These are phyloP conservation scores for Coniochaeta sp. DNA, from an alignment of 2,329 filamentous ascomycete species.

Conservation along the genomic window DNA sequence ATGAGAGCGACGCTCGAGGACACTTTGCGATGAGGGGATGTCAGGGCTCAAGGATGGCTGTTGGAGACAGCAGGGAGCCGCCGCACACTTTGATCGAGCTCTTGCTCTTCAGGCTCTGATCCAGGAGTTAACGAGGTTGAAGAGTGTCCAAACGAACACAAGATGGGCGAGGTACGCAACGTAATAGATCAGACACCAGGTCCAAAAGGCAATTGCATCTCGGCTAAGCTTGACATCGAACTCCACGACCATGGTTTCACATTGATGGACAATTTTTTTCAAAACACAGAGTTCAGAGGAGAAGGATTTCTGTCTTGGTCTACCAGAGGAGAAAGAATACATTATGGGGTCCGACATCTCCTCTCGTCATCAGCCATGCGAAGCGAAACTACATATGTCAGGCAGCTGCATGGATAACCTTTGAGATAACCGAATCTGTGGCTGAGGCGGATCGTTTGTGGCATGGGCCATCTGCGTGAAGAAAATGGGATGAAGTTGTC, in stretches of 20 bases:
- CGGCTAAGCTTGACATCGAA: neutral
- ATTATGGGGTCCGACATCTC: neutral
- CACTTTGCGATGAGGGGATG: neutral
- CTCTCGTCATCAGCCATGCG: neutral
- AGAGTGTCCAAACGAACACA: neutral
- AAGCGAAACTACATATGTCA: neutral
- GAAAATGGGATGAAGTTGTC: neutral
- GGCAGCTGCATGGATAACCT: neutral
- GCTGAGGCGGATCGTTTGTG: neutral
- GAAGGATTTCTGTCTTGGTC: neutral
- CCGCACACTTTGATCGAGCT: neutral
- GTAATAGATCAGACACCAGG: neutral
- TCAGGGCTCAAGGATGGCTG: neutral
- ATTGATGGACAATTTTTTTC: neutral
- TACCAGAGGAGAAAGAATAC: neutral
- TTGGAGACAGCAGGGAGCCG: neutral
- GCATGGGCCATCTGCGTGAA: neutral
- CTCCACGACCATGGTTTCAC: neutral
- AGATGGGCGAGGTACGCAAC: neutral
- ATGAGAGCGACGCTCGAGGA: neutral
- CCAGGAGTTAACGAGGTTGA: neutral
- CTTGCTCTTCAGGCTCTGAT: neutral
- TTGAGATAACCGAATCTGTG: neutral
- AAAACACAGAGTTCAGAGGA: neutral
- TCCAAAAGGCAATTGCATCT: neutral